Evolutionary conservation across 768 basidiomycete genomes (phyloP), one percentile per base, ranked within the genome.

Genomic region (Clitopilus passeckerianus): DNA sequence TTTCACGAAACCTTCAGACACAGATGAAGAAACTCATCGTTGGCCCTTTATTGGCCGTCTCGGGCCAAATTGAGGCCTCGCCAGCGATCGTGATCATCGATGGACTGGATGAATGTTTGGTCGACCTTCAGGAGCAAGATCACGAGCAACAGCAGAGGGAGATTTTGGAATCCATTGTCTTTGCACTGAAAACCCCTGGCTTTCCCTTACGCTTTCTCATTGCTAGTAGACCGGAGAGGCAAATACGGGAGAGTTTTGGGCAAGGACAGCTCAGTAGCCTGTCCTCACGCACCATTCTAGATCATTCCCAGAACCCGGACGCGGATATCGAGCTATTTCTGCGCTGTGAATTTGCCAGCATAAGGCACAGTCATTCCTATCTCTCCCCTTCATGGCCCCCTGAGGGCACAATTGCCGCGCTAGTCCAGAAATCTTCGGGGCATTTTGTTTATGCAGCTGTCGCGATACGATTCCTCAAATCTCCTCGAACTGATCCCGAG

Each of bases 11-110:
- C 4, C 23, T 54, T 14, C 23, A 46, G 4, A 27, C 18, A 14
- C 60, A 61, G 18, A 24, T 57, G 6, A n/a, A 34, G 10, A 34
- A 53, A 3, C 41, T 61, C n/a, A 53, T 61, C 22, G 14, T 56
- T 7, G 37, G 52, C 12, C 50, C 35, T 18, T 22, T 50, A 10
- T 5, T 50, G 16, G 10, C 5, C 18, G 12, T 23, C 18, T 50
- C 22, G n/a, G 46, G 3, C 1, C 15, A 12, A 9, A 41, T 15
- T 22, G 18, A 16, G 46, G 6, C 9, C n/a, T 22, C 20, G 46
- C 16, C 46, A 10, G 18, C 18, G 46, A 20, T 50, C 18, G 22
- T 50, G 12, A 18, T 50, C 46, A 50, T 50, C 46, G 46, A 50
- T 50, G 46, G 46, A 18, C 46, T 50, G 10, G 46, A 50, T 22